phyloP scores from a whole-genome alignment of 2,329 filamentous ascomycete genomes.

The Colletotrichum zoysiae region DNA sequence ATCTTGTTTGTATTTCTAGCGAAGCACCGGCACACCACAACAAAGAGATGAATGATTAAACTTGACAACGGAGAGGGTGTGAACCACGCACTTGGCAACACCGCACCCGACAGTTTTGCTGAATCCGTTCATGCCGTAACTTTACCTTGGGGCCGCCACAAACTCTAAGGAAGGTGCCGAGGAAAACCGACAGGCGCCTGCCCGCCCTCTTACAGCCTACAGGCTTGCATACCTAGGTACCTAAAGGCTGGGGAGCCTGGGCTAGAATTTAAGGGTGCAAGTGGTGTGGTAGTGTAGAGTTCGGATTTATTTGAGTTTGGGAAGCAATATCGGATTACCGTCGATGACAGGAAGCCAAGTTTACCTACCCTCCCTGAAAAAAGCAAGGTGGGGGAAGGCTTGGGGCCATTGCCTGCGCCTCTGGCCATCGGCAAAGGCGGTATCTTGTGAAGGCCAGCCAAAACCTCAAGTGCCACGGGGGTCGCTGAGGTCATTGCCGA shows the following conservation, averaged over 20 bases:
- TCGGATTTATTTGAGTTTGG: conserved; percentile 38
- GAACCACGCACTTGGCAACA: conserved; percentile 23
- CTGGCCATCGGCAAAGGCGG: neutral
- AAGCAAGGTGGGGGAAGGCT: neutral
- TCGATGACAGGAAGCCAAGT: conserved; percentile 34
- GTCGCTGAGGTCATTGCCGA: neutral
- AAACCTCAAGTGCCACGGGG: conserved; percentile 11
- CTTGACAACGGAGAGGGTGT: conserved; percentile 2
- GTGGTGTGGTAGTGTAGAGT: conserved; percentile 14
- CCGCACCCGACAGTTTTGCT: neutral
- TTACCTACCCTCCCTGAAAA: neutral
- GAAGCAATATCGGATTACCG: conserved; percentile 31
- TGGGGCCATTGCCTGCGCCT: neutral
- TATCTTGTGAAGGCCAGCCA: conserved; percentile 30
- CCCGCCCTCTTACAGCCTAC: too few species aligned
- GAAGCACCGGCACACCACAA: neutral
- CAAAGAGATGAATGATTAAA: conserved; percentile 1
- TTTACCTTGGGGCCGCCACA: conserved; percentile 19
- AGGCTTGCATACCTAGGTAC: conserved; percentile 7
- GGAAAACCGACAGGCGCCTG: neutral
- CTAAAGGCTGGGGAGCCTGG: neutral
- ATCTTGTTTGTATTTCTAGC: neutral
- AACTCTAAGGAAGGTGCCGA: conserved; percentile 27
- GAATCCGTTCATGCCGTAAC: neutral
- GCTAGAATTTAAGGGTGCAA: conserved; percentile 9